Evolutionary conservation across 2,329 filamentous ascomycete genomes (phyloP), one percentile per base, ranked within the genome.

Genomic region (Annulohypoxylon truncatum): DNA sequence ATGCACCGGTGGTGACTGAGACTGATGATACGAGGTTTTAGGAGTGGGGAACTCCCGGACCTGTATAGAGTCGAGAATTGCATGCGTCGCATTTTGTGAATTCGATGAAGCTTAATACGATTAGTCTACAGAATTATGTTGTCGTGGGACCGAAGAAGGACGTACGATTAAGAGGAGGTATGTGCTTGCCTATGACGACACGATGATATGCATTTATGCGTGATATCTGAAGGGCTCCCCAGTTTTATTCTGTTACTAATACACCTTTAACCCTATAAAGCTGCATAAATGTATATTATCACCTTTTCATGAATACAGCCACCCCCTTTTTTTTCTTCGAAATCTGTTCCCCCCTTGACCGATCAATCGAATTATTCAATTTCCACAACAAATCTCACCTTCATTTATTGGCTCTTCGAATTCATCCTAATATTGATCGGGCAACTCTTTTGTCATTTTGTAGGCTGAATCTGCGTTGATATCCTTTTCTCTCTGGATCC

Each of bases 401-500:
- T 74, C 72, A 6, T 31, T 46, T 1, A n/a, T 24, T 1, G 71
- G 73, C 9, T 54, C 54, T 29, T 75, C 70, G 22, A 74, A 74
- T 1, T 72, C 72, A 28, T 42, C 52, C 66, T 69, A 74, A 44
- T 74, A 74, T 59, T 51, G 57, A 24, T 73, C 68, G 1, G 73
- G 53, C 7, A 71, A 51, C 15, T 70, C 67, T n/a, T 51, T 57
- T 12, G 68, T 71, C 13, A 74, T 72, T 3, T 69, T 50, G 15
- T 68, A 66, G 4, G 71, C 72, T 1, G 26, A 71, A 53, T 75
- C 67, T 0, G 68, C 82, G 79, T 78, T 70, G 55, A 71, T 64
- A n/a, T 54, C 64, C 8, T 60, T 44, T 4, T 68, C 64, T 10
- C 72, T 69, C 33, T 61, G 47, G n/a, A 79, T 77, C 20, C 78